Conservation (phyloP, 208 protist genomes). For the Crithidia brevicula region DNA sequence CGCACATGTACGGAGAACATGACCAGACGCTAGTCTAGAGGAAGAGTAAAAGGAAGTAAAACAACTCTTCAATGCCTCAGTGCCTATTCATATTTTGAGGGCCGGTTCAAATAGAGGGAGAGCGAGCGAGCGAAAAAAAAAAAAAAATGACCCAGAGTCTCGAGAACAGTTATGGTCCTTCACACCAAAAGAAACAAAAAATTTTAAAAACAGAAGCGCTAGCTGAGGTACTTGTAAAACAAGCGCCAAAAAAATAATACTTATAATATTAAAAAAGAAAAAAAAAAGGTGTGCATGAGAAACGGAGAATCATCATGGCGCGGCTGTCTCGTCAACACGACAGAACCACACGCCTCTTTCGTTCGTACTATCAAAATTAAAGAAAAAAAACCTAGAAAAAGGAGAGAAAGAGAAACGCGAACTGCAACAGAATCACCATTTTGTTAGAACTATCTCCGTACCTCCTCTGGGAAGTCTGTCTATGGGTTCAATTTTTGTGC, state of each 20-base stretch:
- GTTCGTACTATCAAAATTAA: no score
- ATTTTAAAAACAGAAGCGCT: constrained; percentile 8
- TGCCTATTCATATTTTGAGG: not conserved
- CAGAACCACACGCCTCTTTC: no score
- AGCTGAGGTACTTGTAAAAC: constrained; percentile 1
- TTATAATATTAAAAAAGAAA: constrained; percentile 7
- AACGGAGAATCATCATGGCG: not conserved
- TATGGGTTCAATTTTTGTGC: no score
- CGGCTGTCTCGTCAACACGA: not conserved
- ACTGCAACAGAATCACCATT: no score
- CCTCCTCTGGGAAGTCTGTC: no score
- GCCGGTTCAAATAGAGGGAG: not conserved
- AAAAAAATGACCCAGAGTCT: constrained; percentile 15
- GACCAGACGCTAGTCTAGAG: no score
- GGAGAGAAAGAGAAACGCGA: no score
- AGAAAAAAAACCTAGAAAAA: no score
- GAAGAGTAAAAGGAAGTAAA: constrained; percentile 12
- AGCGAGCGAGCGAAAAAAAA: constrained; percentile 5
- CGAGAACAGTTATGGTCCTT: not conserved
- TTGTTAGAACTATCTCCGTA: no score
- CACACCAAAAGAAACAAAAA: constrained; percentile 15
- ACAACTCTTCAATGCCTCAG: not conserved
- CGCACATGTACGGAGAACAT: not conserved
- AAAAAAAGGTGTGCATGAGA: not conserved
- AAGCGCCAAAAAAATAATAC: constrained; percentile 1